Evolutionary conservation across 2,329 filamentous ascomycete genomes (phyloP).

Genomic region (Thelonectria rubi): DNA sequence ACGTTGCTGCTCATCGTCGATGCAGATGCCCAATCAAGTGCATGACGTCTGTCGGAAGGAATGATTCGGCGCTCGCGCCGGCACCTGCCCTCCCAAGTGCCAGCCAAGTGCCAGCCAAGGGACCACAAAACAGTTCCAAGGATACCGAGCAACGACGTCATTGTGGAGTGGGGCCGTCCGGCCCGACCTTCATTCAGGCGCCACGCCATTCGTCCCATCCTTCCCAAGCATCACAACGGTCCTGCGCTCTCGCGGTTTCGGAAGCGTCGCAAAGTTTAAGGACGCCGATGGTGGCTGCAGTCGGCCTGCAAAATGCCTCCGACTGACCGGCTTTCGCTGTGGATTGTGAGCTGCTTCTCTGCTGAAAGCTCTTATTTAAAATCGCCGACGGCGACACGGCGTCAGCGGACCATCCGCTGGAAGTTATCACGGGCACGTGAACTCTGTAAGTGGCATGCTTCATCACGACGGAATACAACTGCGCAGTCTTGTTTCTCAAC

Average conservation of each 20-base stretch:
- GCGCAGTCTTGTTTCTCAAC: too few relatives aligned
- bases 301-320: not conserved
- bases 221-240: not conserved
- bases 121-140: not conserved
- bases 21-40: not conserved
- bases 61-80: conserved; percentile 6
- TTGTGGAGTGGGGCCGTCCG: conserved; percentile 14
- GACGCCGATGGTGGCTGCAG: not conserved
- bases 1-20: not conserved
- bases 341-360: not conserved
- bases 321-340: not conserved
- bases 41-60: conserved; percentile 2
- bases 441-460: not conserved
- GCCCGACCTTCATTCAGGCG: conserved; percentile 2
- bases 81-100: conserved; percentile 12
- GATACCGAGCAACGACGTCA: conserved; percentile 16
- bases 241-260: not conserved
- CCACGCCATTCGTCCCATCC: not conserved
- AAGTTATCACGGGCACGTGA: not conserved
- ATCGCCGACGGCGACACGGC: not conserved
- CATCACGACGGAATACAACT: not conserved
- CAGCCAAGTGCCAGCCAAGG: not conserved
- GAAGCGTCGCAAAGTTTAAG: not conserved
- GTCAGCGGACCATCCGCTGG: not conserved
- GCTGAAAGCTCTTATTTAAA: not conserved